Base-by-base conservation (phyloP, 2,329 filamentous ascomycete genomes). In the Pseudogymnoascus sp. region DNA sequence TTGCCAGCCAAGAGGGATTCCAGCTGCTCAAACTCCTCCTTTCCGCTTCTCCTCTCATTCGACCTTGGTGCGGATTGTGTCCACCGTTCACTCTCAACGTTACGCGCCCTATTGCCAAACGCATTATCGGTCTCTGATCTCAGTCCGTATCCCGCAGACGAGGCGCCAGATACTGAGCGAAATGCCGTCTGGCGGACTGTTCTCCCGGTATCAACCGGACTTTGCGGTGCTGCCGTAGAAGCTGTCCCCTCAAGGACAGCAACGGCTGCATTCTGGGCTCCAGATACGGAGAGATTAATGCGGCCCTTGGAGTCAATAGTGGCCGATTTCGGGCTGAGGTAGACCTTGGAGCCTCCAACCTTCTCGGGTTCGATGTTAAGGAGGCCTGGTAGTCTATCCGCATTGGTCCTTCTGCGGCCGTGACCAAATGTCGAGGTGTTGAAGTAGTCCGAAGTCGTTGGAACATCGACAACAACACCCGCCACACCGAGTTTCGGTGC, bases 341-440 rank as follows among this genome's bases (percentile, higher is more conserved):
- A 72, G 8, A 67, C 61, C 63, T 74, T 74, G 29, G 69, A 68
- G 1, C 73, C 73, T 21, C 72, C 72, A 5, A 65, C 63, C 31
- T 68, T 71, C 4, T 70, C 63, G 2, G 69, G 69, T 24, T 74
- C 72, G 11, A 74, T 67, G 24, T 61, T 59, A 2, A 63, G 1
- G 4, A 71, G 42, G 5, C 70, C 72, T 7, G 68, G 64, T n/a
- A 16, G 21, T 29, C 38, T 61, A 26, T 61, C 59, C 24, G 40
- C 61, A 33, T 40, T 19, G 13, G 60, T 61, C 40, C 64, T 65
- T 11, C 35, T 33, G 26, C 53, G 19, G 37, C 61, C 40, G 59
- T 61, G 59, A n/a, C 50, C 50, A 56, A 56, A 56, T 19, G 33
- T 50, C 53, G 67, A 65, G 5, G 61, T 63, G 37, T 66, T 42